Evolutionary conservation across 129 eudicot genomes (phyloP).

Genomic region (Helianthus tuberosus): DNA sequence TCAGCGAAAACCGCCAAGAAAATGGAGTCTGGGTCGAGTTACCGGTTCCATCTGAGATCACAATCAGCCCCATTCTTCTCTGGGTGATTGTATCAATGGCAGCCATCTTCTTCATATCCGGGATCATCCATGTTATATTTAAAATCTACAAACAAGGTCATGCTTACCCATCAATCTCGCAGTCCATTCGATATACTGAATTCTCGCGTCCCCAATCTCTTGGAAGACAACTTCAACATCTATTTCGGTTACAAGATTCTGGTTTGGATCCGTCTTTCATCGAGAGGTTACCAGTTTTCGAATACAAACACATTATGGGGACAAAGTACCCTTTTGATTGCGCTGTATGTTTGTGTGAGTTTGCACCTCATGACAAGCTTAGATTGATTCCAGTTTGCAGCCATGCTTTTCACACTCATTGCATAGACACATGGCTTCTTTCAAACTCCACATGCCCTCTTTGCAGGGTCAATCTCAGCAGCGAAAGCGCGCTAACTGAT

Average conservation of each 20-base stretch:
- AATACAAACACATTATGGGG: slow-evolving; percentile 43
- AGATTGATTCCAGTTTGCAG: slow-evolving; percentile 54
- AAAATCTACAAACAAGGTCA: slow-evolving; percentile 27
- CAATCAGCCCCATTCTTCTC: slow-evolving; percentile 46
- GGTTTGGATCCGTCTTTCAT: slow-evolving; percentile 62
- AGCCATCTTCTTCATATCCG: slow-evolving; percentile 47
- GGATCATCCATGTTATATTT: slow-evolving; percentile 40
- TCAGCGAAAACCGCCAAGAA: slow-evolving; percentile 21
- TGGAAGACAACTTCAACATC: slow-evolving; percentile 71
- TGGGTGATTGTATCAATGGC: slow-evolving; percentile 47
- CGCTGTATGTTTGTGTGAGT: slow-evolving; percentile 60
- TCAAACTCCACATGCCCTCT: slow-evolving; percentile 71
- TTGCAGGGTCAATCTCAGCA: slow-evolving; percentile 41
- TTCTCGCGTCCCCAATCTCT: slow-evolving; percentile 34
- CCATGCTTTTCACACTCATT: slow-evolving; percentile 65
- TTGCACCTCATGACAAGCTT: slow-evolving; percentile 47
- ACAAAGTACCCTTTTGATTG: slow-evolving; percentile 58
- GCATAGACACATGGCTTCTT: slow-evolving; percentile 68
- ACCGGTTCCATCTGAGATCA: slow-evolving; percentile 21
- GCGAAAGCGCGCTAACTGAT: slow-evolving; percentile 11
- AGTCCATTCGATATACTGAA: slow-evolving; percentile 37
- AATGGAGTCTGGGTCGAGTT: neutral
- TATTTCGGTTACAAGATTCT: slow-evolving; percentile 59
- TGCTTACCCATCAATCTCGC: slow-evolving; percentile 40
- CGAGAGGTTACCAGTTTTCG: slow-evolving; percentile 51